A percentile compares a stretch with the other conserved stretches of the same genome.
Conservation (phyloP, 2,329 filamentous ascomycete species). For the Monilinia polystroma region DNA sequence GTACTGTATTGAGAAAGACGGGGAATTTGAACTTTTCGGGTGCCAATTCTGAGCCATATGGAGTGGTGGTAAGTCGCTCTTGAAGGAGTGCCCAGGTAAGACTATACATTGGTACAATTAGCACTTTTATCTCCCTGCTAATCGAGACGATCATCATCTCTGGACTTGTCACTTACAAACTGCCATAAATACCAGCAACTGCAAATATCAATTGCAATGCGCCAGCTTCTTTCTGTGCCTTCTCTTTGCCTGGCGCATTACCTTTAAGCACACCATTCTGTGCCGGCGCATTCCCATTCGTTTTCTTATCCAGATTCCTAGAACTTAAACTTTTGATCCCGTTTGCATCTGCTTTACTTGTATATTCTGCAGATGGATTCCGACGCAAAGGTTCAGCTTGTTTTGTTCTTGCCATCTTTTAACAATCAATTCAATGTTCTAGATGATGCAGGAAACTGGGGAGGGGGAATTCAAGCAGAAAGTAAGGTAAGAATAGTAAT, state of each 20-base stretch:
- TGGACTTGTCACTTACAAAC: constrained; percentile 66
- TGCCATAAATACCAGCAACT: constrained; percentile 93
- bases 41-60: constrained; percentile 63
- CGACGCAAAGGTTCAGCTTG: constrained; percentile 64
- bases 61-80: constrained; percentile 93
- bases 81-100: constrained; percentile 95
- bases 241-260: constrained; percentile 22
- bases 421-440: neutral
- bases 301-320: constrained; percentile 31
- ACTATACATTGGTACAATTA: constrained; percentile 47
- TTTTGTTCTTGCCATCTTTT: constrained; percentile 68
- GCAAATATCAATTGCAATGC: constrained; percentile 77
- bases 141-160: neutral
- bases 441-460: neutral
- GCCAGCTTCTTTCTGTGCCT: constrained; percentile 54
- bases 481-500: neutral
- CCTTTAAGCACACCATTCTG: constrained; percentile 38
- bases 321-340: constrained; percentile 40
- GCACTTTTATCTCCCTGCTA: neutral
- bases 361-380: constrained; percentile 65
- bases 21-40: constrained; percentile 87
- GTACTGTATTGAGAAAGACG: constrained; percentile 93
- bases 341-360: constrained; percentile 48
- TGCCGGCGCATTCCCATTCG: constrained; percentile 30
- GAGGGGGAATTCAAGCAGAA: neutral